phyloP scores from a whole-genome alignment of 148 eudicot species.

The Arbutus unedo region DNA sequence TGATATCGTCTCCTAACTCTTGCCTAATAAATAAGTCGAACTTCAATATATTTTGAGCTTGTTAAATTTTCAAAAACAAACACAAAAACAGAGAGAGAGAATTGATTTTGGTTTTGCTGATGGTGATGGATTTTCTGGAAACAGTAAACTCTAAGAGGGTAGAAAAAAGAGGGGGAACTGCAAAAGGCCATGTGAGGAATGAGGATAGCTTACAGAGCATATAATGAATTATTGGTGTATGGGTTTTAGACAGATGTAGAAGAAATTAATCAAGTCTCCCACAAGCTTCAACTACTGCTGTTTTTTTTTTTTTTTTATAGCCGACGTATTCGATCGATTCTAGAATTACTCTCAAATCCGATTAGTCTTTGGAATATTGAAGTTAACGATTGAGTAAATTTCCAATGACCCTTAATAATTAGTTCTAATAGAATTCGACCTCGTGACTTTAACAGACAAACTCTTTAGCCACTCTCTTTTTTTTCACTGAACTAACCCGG shows the following conservation, averaged over 20 bases:
- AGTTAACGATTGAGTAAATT: too few relatives aligned
- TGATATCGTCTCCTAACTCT: neutral
- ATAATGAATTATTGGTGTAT: neutral
- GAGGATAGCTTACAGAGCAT: neutral
- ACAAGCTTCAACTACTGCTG: neutral
- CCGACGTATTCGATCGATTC: too few relatives aligned
- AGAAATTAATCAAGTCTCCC: neutral
- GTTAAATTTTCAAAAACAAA: neutral
- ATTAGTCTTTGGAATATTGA: too few relatives aligned
- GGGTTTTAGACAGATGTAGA: neutral
- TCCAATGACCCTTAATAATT: too few relatives aligned
- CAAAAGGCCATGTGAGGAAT: conserved; percentile 4
- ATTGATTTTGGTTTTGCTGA: neutral
- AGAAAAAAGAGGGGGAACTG: neutral
- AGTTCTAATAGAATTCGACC: too few relatives aligned
- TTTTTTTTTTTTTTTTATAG: neutral
- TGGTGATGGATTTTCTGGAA: neutral
- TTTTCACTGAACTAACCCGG: too few relatives aligned
- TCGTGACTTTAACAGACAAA: too few relatives aligned
- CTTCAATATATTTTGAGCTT: neutral
- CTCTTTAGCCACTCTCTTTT: too few relatives aligned
- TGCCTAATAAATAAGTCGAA: neutral
- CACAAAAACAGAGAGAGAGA: neutral
- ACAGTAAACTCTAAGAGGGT: neutral
- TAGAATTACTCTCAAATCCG: too few relatives aligned